Percentiles rank a stretch among this genome's conserved stretches.
phyloP scores from a whole-genome alignment of 805 yeast species.

The Myxozyma neotropica region DNA sequence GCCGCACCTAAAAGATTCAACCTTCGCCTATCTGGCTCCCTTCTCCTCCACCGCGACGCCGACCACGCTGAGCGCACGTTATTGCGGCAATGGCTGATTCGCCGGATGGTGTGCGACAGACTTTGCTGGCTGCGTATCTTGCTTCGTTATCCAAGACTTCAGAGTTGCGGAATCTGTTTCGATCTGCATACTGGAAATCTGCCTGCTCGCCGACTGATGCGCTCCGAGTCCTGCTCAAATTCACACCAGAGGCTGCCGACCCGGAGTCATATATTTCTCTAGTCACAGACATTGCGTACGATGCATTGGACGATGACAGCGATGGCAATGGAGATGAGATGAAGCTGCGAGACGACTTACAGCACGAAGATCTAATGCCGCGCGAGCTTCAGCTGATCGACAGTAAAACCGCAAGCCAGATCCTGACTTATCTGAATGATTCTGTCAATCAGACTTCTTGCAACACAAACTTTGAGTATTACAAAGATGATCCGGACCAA shows the following conservation, averaged over 20 bases:
- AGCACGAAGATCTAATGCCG: constrained; percentile 1
- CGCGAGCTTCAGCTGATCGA: constrained; percentile 28
- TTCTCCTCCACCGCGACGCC: too few species aligned
- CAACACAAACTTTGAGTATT: constrained; percentile 28
- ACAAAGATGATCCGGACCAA: constrained; percentile 26
- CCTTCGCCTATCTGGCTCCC: neutral
- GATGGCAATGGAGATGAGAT: neutral
- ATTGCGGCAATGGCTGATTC: neutral
- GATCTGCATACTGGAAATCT: constrained; percentile 5
- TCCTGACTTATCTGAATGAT: neutral
- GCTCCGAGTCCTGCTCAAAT: constrained; percentile 37
- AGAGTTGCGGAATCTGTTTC: constrained; percentile 14
- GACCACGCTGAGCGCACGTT: neutral
- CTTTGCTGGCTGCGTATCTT: constrained; percentile 10
- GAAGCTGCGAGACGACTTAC: neutral
- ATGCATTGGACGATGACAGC: constrained; percentile 1
- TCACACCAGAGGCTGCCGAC: constrained; percentile 40
- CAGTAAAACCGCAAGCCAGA: constrained; percentile 5
- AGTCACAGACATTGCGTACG: constrained; percentile 22
- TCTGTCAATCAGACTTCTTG: neutral
- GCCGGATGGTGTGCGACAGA: neutral
- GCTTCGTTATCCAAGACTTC: constrained; percentile 9
- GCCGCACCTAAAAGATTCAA: too few species aligned
- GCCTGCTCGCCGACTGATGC: constrained; percentile 28
- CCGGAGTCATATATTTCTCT: constrained; percentile 34